Evolutionary conservation across 23 red algal genomes (phyloP).

Genomic region (Agarophyton chilense): DNA sequence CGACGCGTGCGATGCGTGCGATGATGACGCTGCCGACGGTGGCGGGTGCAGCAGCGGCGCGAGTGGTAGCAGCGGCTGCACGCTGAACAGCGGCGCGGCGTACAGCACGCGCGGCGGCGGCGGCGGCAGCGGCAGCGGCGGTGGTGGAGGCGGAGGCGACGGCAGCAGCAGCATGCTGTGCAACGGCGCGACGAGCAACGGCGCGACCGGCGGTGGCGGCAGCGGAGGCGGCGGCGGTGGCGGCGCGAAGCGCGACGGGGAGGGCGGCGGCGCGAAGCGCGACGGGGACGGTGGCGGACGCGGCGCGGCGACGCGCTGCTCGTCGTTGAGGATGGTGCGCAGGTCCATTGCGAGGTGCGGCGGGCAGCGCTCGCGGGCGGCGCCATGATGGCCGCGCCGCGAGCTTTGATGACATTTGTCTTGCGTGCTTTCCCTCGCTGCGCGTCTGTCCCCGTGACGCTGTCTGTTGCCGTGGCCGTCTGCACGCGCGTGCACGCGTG

Average conservation of each 20-base stretch:
- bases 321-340: slow-evolving; percentile 57
- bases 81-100: background rate
- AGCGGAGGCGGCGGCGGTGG: background rate
- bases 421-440: too few relatives aligned
- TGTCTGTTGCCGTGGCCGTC: too few relatives aligned
- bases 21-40: background rate
- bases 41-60: background rate
- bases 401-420: too few relatives aligned
- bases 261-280: background rate
- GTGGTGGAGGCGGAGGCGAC: background rate
- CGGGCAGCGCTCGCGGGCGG: slow-evolving; percentile 2
- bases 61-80: background rate
- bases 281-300: background rate
- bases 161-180: background rate
- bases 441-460: too few relatives aligned
- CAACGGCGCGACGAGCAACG: background rate
- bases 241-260: background rate
- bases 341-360: slow-evolving; percentile 42
- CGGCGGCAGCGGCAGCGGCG: background rate
- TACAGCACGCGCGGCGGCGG: slow-evolving; percentile 20
- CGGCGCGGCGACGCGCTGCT: background rate
- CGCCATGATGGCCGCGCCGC: too few relatives aligned
- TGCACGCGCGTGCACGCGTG: too few relatives aligned
- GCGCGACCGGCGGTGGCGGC: too few relatives aligned
- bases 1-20: background rate